Evolutionary conservation across 2,329 filamentous ascomycete species (phyloP), one percentile per base, ranked within the genome.

Genomic region (Aspergillus glaucus): DNA sequence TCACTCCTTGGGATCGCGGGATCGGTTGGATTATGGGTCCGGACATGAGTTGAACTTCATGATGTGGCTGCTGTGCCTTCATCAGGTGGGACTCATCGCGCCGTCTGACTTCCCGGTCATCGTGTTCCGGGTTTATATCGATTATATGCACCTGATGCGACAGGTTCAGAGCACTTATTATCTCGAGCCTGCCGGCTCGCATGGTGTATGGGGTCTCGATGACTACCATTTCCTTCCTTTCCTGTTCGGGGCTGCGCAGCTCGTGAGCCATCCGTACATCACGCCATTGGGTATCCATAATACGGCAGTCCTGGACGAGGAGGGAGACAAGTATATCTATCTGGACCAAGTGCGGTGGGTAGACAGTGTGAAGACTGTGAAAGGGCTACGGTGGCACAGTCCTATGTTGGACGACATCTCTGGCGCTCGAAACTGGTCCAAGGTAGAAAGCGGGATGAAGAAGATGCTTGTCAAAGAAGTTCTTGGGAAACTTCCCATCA

Each of bases 371-470:
- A 98, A 98, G 76, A 95, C 89, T 1, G 91, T 96, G 50, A 89
- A 94, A 62, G 92, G 91, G 1, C 74, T 98, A 52, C 81, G 93
- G 41, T 98, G 93, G 93, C 94, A 98, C 63, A 91, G 86, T 55
- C 93, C 94, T 3, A 97, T 98, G 94, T 81, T 98, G 15, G 93
- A 98, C 65, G 93, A 98, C 66, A 98, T 98, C 55, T 93, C 87
- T 3, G 85, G 88, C 1, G 87, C 92, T 14, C 91, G 88, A 66
- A 87, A 79, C 36, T 98, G 93, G 93, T 74, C 71, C 55, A 98
- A 98, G 75, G 87, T 98, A 44, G 91, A 97, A 67, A 86, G 79
- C 22, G 93, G 93, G 6, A 97, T 98, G 94, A 81, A 88, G 52
- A 87, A 89, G 57, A 98, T 98, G 94, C 97, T 97, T 64, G 79